phyloP scores from a whole-genome alignment of 306 rosid genomes.

The Clitoria ternatea region DNA sequence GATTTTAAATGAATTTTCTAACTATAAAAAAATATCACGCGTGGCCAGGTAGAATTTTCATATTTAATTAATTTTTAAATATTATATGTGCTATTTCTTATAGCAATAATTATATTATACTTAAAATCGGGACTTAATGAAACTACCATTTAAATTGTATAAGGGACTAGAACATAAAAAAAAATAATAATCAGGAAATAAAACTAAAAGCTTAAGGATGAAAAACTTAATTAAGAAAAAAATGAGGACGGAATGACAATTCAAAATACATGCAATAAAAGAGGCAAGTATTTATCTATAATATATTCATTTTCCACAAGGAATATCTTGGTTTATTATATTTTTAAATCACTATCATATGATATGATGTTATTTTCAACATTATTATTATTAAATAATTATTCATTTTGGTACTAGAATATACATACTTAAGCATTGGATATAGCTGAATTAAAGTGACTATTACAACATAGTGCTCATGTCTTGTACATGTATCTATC shows the following conservation, averaged over 20 bases:
- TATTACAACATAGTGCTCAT: background rate
- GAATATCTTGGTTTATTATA: background rate
- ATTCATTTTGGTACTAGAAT: background rate
- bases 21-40: too few relatives aligned
- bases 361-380: background rate
- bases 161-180: too few relatives aligned
- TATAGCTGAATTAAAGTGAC: background rate
- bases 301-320: background rate
- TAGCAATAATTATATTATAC: too few relatives aligned
- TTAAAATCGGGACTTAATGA: too few relatives aligned
- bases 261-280: background rate
- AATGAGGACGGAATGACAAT: background rate
- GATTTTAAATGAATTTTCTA: too few relatives aligned
- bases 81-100: too few relatives aligned
- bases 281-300: background rate
- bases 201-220: too few relatives aligned
- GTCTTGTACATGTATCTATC: background rate
- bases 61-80: too few relatives aligned
- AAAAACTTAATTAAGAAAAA: too few relatives aligned
- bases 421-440: background rate
- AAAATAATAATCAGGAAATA: too few relatives aligned
- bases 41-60: too few relatives aligned
- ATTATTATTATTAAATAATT: background rate
- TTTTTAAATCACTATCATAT: background rate
- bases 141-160: too few relatives aligned